Base-by-base conservation (phyloP, 2,329 filamentous ascomycete species). In the Colletotrichum higginsianum region DNA sequence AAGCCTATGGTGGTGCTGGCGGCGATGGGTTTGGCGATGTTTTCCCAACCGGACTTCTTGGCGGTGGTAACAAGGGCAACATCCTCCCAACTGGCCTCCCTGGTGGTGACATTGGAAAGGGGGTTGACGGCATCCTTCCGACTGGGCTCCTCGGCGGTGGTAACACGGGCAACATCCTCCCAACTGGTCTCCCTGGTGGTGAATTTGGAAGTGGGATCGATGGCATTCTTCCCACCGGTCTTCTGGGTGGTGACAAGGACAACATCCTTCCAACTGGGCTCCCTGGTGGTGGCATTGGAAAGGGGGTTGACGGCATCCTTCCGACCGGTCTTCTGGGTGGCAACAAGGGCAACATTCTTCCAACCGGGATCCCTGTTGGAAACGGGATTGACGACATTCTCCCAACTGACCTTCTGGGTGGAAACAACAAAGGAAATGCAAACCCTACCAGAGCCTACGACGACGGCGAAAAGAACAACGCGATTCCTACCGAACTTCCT, bases 211-310 rank as follows among this genome's bases (percentile, higher is more conserved):
- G 12, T 16, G 55, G 35, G 12, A 38, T 26, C 1, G 35, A 11
- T 56, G 55, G 38, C 55, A 13, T 44, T 26, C 35, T 58, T 12
- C 55, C 55, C 9, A 58, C 55, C 3, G 55, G n/a, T 2, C 35
- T 58, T 23, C 55, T 44, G 8, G 60, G 61, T 3, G 61, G 61
- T 18, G 35, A 23, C 16, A 63, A 63, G 38, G 61, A 21, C 38
- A 44, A 63, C 3, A 35, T 40, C 7, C n/a, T 63, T 5, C 61
- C 61, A 3, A 53, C 38, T 4, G 61, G 49, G 1, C 8, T 53
- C 5, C 47, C 49, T 5, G n/a, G 35, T 12, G 35, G 42, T 2
- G 46, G 30, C 4, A 44, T 13, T 3, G n/a, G 18, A 2, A 42
- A 13, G 4, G 42, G 13, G 4, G 15, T 16, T 4, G 42, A 30